Evolutionary conservation across 306 rosid species (phyloP).

Genomic region (Sicyos baderoa): DNA sequence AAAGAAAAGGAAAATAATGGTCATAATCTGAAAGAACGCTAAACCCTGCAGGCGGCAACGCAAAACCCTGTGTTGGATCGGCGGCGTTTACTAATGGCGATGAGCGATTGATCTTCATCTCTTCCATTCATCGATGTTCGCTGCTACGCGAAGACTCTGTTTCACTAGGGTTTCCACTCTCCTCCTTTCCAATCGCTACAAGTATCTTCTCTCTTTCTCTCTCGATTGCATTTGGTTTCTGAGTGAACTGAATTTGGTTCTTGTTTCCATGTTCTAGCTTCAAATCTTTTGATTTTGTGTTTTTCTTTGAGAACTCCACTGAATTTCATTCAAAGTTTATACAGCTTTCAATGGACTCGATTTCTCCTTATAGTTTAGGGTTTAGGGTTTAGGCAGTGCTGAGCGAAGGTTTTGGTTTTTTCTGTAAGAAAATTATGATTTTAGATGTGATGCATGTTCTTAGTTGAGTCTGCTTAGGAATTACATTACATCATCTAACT

Average conservation of each 20-base stretch:
- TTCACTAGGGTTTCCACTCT: slow-evolving; percentile 23
- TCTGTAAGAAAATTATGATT: background rate
- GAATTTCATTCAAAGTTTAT: background rate
- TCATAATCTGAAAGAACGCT: background rate
- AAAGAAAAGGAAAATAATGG: background rate
- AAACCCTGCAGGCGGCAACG: slow-evolving; percentile 1
- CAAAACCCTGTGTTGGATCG: slow-evolving; percentile 2
- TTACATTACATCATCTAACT: background rate
- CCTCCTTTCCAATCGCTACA: slow-evolving; percentile 42
- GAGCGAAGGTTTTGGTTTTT: background rate
- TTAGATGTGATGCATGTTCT: background rate
- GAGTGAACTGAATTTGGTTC: no score
- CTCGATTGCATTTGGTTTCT: background rate
- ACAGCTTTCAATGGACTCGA: background rate
- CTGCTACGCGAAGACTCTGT: slow-evolving; percentile 28
- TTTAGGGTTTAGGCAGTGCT: background rate
- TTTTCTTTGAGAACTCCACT: background rate
- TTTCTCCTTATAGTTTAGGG: background rate
- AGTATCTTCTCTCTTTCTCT: slow-evolving; percentile 29
- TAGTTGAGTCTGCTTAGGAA: background rate
- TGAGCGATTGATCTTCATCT: slow-evolving; percentile 5
- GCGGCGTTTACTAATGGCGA: background rate
- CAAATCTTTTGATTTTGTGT: background rate
- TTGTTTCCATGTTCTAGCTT: background rate
- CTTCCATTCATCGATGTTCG: slow-evolving; percentile 39